Base-by-base conservation (phyloP, 257 asterid genomes). In the Primulina tabacum region DNA sequence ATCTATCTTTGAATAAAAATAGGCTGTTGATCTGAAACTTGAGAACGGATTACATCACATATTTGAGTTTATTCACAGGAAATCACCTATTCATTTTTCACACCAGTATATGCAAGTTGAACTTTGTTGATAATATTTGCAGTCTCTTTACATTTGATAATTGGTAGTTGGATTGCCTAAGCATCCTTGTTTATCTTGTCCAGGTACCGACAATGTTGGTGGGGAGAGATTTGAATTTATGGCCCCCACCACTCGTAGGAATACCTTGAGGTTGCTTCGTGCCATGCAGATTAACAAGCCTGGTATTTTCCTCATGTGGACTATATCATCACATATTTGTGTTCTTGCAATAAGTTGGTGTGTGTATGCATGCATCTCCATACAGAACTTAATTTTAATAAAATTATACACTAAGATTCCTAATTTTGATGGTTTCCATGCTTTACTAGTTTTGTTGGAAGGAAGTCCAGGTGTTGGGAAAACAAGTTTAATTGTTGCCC, bases 381-480 rank as follows among this genome's bases (percentile, higher is more conserved):
- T 33, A 8, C 32, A 30, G 33, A 30, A 24, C 26, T 24, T 24
- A 24, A 24, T 24, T 24, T 24, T 24, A 24, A 24, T 24, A 24
- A 24, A 24, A 24, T 24, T 30, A 50, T 68, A 68, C 59, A 8
- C 40, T 34, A 12, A 30, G 43, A 37, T 50, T 68, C 74, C 84
- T 85, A 63, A 87, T 68, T 59, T 73, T 66, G 69, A 28, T 52
- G 63, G 28, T 62, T 77, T 79, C 70, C 67, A 52, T 77, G 73
- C 71, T 16, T 77, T 73, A 53, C 57, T 68, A 90, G 99, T 90
- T 75, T 79, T 93, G 83, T 72, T 93, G 86, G 99, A 93, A 85
- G 99, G 99, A 64, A 93, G 99, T 75, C 99, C 99, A 5, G 99
- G 99, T 62, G 99, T 93, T 77, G 99, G 99, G 60, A 93, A 93